Base-by-base conservation (phyloP, 495 filamentous ascomycete species). In the Penicillium roqueforti region DNA sequence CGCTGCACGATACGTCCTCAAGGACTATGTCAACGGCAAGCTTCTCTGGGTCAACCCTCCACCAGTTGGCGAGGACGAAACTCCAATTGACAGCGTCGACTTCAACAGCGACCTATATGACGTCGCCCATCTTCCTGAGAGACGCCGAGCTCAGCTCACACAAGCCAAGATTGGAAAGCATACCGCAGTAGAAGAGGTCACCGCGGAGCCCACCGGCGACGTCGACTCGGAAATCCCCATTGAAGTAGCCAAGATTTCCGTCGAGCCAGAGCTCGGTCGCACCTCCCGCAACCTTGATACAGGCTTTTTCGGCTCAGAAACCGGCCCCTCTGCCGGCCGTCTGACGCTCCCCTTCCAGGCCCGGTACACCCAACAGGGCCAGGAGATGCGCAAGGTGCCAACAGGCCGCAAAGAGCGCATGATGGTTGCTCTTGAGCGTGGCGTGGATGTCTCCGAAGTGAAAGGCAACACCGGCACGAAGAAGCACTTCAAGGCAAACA, bases 21-120 rank as follows among this genome's bases (percentile, higher is more conserved):
- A 99, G 69, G 95, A 99, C 74, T 97, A 96, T 61, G 93, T 99
- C 53, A 95, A 84, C 63, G 95, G 95, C 51, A 97, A 96, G 70
- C 82, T 99, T 3, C 80, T 96, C 7, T 97, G 87, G 77, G 90
- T 88, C 60, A 84, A 92, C 60, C 92, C 95, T 13, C 95, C 95
- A 0, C 91, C 90, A 1, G 50, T 55, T 2, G 46, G 55, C 1
- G 70, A 74, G 37, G 72, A 69, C n/a, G 79, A 85, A 36, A 72
- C 78, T 0, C 73, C 76, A 19, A 83, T 86, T 51, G 87, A 97
- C 61, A 73, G 80, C 0, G 66, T 70, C 28, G 81, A 85, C 29
- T 99, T 97, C 79, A 99, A 99, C 70, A 68, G 76, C 38, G 93
- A 92, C 19, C 83, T 97, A 4, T 97, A 97, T 71, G 85, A 92